A percentile compares a stretch with the other conserved stretches of the same genome.
Evolutionary conservation across 2,329 filamentous ascomycete genomes (phyloP).

Genomic region (Aspergillus fumigatus): DNA sequence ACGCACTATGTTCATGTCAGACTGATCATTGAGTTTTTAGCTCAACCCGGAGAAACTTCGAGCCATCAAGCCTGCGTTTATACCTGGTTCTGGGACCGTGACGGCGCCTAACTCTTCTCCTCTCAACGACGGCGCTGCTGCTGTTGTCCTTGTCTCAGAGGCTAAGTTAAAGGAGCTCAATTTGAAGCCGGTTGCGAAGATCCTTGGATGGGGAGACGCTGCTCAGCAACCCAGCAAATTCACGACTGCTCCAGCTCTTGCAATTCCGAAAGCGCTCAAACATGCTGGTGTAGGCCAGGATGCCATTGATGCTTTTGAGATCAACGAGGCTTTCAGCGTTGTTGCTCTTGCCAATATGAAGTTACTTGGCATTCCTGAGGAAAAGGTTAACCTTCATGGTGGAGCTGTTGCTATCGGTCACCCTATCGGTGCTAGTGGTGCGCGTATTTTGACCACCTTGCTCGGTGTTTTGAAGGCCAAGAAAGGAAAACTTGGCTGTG

Average conservation of each 20-base stretch:
- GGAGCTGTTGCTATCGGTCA: conserved; percentile 95
- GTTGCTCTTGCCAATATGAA: conserved; percentile 96
- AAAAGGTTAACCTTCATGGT: conserved; percentile 92
- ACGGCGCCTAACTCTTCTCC: conserved; percentile 96
- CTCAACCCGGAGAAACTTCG: conserved; percentile 79
- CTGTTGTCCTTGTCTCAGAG: conserved; percentile 89
- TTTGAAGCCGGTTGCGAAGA: conserved; percentile 90
- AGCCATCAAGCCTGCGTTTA: conserved; percentile 78
- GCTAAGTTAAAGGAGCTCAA: conserved; percentile 87
- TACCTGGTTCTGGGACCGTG: conserved; percentile 72
- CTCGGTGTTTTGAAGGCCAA: conserved; percentile 84
- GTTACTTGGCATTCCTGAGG: conserved; percentile 70
- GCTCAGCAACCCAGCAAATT: conserved; percentile 90
- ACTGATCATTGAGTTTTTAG: conserved; percentile 20
- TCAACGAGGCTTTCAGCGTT: conserved; percentile 98
- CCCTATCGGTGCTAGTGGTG: conserved; percentile 88
- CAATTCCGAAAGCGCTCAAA: conserved; percentile 95
- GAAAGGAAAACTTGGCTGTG: conserved; percentile 88
- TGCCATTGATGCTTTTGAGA: conserved; percentile 89
- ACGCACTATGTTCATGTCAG: background rate
- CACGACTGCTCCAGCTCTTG: conserved; percentile 87
- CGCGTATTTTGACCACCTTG: conserved; percentile 86
- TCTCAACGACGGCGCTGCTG: conserved; percentile 89
- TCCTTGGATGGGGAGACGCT: conserved; percentile 94
- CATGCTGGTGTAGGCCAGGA: conserved; percentile 78